phyloP scores from a whole-genome alignment of 2,329 filamentous ascomycete genomes.

The Xylariaceae sp. region DNA sequence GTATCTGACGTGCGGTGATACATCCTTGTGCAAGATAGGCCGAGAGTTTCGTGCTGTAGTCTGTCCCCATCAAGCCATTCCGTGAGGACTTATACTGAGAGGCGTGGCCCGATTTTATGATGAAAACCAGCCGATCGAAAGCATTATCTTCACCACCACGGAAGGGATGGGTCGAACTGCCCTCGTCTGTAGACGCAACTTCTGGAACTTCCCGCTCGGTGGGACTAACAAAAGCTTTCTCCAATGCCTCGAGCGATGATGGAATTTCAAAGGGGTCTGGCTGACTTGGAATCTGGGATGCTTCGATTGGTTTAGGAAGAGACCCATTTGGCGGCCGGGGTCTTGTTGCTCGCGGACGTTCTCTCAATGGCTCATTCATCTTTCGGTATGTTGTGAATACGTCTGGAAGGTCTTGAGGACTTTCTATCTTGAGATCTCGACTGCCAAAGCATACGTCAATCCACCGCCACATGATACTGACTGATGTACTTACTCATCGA shows the following conservation, averaged over 20 bases:
- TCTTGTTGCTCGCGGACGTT: slow-evolving; percentile 56
- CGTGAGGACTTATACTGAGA: slow-evolving; percentile 64
- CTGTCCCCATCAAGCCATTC: slow-evolving; percentile 64
- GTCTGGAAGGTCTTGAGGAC: slow-evolving; percentile 61
- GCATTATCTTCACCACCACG: slow-evolving; percentile 62
- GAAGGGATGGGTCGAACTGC: slow-evolving; percentile 61
- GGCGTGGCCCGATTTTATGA: slow-evolving; percentile 59
- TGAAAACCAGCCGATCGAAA: slow-evolving; percentile 53
- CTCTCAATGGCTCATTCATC: slow-evolving; percentile 64
- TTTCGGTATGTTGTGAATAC: slow-evolving; percentile 74
- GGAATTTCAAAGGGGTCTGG: slow-evolving; percentile 61
- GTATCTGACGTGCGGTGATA: slow-evolving; percentile 68
- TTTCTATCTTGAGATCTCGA: slow-evolving; percentile 58
- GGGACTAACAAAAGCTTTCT: slow-evolving; percentile 54
- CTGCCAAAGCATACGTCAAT: slow-evolving; percentile 38
- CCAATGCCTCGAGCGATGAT: slow-evolving; percentile 47
- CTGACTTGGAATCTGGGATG: slow-evolving; percentile 52
- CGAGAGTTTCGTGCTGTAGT: slow-evolving; percentile 74
- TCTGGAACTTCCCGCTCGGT: slow-evolving; percentile 48
- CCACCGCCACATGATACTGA: background rate
- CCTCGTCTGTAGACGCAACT: slow-evolving; percentile 47
- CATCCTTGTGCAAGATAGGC: slow-evolving; percentile 69
- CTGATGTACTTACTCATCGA: slow-evolving; percentile 64
- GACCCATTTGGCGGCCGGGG: slow-evolving; percentile 46
- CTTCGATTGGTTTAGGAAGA: slow-evolving; percentile 55